Evolutionary conservation across 805 yeast genomes (phyloP).

Genomic region (Kazachstania psychrophila): DNA sequence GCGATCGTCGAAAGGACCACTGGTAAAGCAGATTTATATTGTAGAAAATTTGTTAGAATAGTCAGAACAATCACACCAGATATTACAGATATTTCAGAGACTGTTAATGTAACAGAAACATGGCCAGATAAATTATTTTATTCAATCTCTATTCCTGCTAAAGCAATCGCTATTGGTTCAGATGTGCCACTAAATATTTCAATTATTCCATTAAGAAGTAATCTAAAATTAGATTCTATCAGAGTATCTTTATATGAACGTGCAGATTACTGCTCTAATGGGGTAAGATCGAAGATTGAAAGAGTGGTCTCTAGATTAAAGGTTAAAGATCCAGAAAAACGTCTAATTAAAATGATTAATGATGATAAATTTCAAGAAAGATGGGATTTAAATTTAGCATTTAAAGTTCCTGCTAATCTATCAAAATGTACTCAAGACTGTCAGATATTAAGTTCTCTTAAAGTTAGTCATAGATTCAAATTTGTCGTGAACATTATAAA

Average conservation of each 20-base stretch:
- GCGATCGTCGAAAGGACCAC: slow-evolving; percentile 80
- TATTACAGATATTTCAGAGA: slow-evolving; percentile 77
- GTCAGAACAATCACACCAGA: slow-evolving; percentile 84
- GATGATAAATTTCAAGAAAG: slow-evolving; percentile 37
- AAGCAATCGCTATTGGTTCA: slow-evolving; percentile 87
- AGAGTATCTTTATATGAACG: slow-evolving; percentile 60
- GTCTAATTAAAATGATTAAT: slow-evolving; percentile 23
- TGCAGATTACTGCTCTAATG: slow-evolving; percentile 51
- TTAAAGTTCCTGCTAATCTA: slow-evolving; percentile 65
- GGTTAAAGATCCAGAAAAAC: slow-evolving; percentile 34
- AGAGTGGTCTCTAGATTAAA: slow-evolving; percentile 47
- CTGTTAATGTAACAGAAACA: slow-evolving; percentile 86
- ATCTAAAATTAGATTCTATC: slow-evolving; percentile 67
- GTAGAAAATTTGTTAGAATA: slow-evolving; percentile 68
- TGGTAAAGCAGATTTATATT: slow-evolving; percentile 51
- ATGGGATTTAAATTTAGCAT: slow-evolving; percentile 62
- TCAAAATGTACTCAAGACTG: slow-evolving; percentile 82
- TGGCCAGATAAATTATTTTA: slow-evolving; percentile 95
- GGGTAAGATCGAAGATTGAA: slow-evolving; percentile 55
- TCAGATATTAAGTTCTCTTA: slow-evolving; percentile 55
- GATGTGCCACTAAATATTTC: slow-evolving; percentile 57
- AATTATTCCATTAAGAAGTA: slow-evolving; percentile 74
- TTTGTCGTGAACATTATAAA: slow-evolving; percentile 71
- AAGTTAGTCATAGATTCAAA: slow-evolving; percentile 82
- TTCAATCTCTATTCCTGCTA: slow-evolving; percentile 73